Evolutionary conservation across 768 basidiomycete genomes (phyloP).

Genomic region (Tricholoma terreum): DNA sequence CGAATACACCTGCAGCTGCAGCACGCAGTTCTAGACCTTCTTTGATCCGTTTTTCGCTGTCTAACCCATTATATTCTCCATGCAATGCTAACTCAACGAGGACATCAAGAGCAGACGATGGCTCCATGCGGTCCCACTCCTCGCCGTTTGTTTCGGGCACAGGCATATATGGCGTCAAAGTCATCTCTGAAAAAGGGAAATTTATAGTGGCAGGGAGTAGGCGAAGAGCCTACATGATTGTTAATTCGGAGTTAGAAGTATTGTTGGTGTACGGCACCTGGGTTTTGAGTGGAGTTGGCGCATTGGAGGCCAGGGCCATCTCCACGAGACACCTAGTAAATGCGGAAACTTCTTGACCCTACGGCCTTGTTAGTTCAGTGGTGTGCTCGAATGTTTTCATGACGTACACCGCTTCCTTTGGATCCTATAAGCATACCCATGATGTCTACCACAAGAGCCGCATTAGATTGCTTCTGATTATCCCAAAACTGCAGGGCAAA

Average conservation of each 20-base stretch:
- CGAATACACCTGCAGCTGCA: conserved; percentile 78
- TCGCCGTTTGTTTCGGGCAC: conserved; percentile 84
- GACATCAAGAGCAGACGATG: conserved; percentile 76
- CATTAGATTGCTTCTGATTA: conserved; percentile 81
- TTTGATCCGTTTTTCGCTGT: conserved; percentile 53
- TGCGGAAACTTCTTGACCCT: conserved; percentile 56
- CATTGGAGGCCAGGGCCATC: conserved; percentile 89
- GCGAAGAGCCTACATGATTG: conserved; percentile 37
- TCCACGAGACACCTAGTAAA: conserved; percentile 82
- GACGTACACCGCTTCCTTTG: conserved; percentile 61
- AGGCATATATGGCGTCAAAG: conserved; percentile 71
- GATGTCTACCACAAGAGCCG: conserved; percentile 73
- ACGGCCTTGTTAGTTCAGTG: conserved; percentile 1
- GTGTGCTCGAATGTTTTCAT: not conserved
- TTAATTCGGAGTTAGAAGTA: conserved; percentile 11
- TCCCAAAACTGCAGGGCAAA: conserved; percentile 98
- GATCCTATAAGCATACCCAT: conserved; percentile 83
- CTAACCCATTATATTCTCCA: conserved; percentile 81
- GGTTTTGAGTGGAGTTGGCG: conserved; percentile 82
- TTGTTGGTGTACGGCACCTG: conserved; percentile 47
- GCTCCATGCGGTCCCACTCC: conserved; percentile 88
- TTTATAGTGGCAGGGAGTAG: conserved; percentile 46
- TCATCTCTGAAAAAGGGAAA: conserved; percentile 64
- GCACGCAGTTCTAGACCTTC: conserved; percentile 73
- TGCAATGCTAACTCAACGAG: conserved; percentile 81